Conservation (phyloP, 352 stramenopile genomes). For the Globisporangium spinosum region DNA sequence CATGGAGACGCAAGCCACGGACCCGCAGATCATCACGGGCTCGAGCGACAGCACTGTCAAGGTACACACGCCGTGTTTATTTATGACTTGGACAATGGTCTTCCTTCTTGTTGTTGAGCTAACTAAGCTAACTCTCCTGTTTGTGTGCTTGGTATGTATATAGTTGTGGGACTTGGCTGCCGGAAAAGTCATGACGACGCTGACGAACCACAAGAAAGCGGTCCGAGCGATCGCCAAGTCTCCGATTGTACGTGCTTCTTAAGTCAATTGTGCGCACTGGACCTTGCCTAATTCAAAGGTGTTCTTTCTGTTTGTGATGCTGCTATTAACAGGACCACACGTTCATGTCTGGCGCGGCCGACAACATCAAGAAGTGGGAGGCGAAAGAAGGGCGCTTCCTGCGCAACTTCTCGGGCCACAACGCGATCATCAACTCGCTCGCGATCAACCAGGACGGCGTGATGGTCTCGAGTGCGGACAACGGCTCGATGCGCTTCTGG, state of each 20-base stretch:
- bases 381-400: constrained; percentile 93
- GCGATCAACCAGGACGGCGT: constrained; percentile 98
- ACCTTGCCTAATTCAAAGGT: not conserved
- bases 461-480: constrained; percentile 94
- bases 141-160: not conserved
- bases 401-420: constrained; percentile 96
- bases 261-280: not conserved
- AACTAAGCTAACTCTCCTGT: not conserved
- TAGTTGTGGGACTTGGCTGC: constrained; percentile 97
- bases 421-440: constrained; percentile 98
- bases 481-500: constrained; percentile 98
- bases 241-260: constrained; percentile 48
- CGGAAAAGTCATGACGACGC: constrained; percentile 96
- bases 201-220: constrained; percentile 99
- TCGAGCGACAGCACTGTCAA: constrained; percentile 95
- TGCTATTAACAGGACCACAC: constrained; percentile 85
- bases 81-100: too few relatives aligned
- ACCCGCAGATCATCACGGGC: constrained; percentile 94
- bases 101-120: not conserved
- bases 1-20: constrained; percentile 93
- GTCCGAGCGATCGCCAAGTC: constrained; percentile 91
- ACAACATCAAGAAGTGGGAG: constrained; percentile 99
- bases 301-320: not conserved
- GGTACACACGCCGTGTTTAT: constrained; percentile 23
- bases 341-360: constrained; percentile 96